Conservation (phyloP, 192 early-diverging fungal genomes). For the Glomus cerebriforme region DNA sequence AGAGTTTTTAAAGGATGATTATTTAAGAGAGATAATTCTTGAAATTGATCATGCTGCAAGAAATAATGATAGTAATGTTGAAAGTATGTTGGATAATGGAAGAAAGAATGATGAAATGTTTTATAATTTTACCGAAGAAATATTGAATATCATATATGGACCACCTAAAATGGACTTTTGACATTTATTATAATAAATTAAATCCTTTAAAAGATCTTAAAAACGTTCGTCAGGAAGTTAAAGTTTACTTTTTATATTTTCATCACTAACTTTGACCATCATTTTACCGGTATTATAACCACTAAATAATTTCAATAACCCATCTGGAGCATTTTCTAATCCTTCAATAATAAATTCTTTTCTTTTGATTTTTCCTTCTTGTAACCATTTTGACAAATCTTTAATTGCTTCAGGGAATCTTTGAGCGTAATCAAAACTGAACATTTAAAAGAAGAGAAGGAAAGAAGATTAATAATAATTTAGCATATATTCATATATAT, state of each 20-base stretch:
- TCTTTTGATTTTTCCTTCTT: conserved; percentile 48
- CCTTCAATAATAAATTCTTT: conserved; percentile 47
- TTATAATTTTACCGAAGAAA: conserved; percentile 16
- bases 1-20: conserved; percentile 28
- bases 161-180: neutral
- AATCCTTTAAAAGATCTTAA: neutral
- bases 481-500: neutral
- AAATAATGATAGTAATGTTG: neutral
- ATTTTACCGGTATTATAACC: conserved; percentile 57
- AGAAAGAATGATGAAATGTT: conserved; percentile 22
- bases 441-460: neutral
- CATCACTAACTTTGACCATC: conserved; percentile 47
- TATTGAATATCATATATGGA: conserved; percentile 12
- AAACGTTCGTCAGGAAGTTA: conserved; percentile 16
- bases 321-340: conserved; percentile 53
- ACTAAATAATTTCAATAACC: conserved; percentile 50
- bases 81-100: neutral
- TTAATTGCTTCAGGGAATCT: conserved; percentile 42
- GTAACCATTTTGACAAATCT: conserved; percentile 51
- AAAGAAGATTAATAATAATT: neutral
- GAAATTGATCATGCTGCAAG: conserved; percentile 15
- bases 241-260: conserved; percentile 39
- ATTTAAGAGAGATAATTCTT: conserved; percentile 13
- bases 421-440: conserved; percentile 40
- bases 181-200: neutral